These are phyloP conservation scores for Ulmus americana DNA, from an alignment of 331 rosid genomes.

Conservation along the genomic window DNA sequence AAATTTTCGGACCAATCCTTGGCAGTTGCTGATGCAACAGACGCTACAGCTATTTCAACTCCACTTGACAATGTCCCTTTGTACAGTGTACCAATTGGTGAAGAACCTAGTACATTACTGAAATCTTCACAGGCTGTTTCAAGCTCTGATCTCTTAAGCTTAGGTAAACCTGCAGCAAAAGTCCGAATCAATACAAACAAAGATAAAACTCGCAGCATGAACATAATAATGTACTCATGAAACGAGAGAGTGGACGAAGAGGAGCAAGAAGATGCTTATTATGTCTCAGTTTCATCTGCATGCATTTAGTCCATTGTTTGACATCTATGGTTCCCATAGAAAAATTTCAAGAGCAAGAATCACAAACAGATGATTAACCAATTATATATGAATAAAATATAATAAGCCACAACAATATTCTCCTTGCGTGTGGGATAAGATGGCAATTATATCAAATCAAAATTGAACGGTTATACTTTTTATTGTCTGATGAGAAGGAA, in stretches of 20 bases:
- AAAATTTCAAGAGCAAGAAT: background rate
- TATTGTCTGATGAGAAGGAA: conserved; percentile 6
- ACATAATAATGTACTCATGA: background rate
- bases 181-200: conserved; percentile 7
- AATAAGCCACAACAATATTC: no score
- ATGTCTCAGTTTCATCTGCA: no score
- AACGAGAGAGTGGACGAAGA: background rate
- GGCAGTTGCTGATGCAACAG: conserved; percentile 43
- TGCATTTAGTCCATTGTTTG: background rate
- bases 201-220: conserved; percentile 6
- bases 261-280: background rate
- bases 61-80: conserved; percentile 93
- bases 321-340: background rate
- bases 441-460: background rate
- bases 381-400: no score
- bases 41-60: conserved; percentile 80
- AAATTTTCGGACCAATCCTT: conserved; percentile 57
- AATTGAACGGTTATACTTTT: background rate
- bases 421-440: background rate
- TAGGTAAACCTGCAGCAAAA: conserved; percentile 67
- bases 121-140: conserved; percentile 92
- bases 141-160: conserved; percentile 78
- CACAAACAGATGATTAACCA: background rate
- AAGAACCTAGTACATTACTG: conserved; percentile 76
- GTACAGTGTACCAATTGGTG: conserved; percentile 61